These are phyloP conservation scores for Kalmusia sp. DNA, from an alignment of 2,329 filamentous ascomycete species.

Conservation along the genomic window DNA sequence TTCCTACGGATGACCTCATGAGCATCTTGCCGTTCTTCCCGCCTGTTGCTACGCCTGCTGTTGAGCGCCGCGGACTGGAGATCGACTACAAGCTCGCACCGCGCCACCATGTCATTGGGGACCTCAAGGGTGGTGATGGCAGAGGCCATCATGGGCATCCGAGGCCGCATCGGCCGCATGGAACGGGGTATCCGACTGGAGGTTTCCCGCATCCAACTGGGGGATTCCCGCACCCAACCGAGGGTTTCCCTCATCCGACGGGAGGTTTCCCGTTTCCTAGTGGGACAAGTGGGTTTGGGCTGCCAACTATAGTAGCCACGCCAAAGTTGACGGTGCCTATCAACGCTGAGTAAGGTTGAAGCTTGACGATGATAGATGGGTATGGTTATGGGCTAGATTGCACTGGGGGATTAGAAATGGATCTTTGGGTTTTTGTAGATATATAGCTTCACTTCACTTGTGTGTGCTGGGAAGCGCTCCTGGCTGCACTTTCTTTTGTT, in stretches of 20 bases:
- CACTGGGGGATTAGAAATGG: background rate
- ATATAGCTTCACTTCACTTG: background rate
- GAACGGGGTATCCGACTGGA: background rate
- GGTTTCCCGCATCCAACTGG: background rate
- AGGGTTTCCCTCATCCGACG: background rate
- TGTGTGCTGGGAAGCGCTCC: background rate
- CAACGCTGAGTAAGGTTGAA: too few relatives aligned
- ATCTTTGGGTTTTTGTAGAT: background rate
- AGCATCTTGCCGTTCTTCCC: too few relatives aligned
- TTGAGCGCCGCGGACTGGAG: conserved; percentile 5
- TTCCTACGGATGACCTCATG: background rate
- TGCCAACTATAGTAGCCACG: too few relatives aligned
- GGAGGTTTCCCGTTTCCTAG: background rate
- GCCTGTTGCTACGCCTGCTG: background rate
- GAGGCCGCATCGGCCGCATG: background rate
- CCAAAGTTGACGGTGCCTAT: too few relatives aligned
- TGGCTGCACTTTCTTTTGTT: background rate
- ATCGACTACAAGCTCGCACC: conserved; percentile 17
- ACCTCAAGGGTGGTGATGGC: background rate
- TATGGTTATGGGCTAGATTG: background rate
- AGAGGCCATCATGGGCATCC: background rate
- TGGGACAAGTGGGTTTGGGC: background rate
- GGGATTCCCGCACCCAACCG: too few relatives aligned
- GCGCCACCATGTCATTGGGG: too few relatives aligned
- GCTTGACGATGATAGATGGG: background rate